Percentiles rank a stretch among this genome's conserved stretches.
Evolutionary conservation across 306 rosid genomes (phyloP).

Genomic region (Sicyos edulis): DNA sequence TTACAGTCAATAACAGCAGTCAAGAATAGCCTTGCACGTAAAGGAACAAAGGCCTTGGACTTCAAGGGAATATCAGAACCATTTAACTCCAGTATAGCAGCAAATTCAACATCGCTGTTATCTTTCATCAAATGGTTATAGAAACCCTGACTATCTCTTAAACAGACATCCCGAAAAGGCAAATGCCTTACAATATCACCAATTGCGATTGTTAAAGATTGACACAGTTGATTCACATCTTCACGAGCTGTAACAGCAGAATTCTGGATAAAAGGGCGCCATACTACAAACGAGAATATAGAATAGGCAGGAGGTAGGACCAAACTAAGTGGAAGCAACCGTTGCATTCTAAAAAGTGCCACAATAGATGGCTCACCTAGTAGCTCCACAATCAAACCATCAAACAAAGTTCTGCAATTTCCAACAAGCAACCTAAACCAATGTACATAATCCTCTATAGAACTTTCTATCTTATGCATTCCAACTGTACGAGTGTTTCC

Average conservation of each 20-base stretch:
- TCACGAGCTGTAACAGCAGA: constrained; percentile 56
- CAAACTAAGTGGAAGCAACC: constrained; percentile 67
- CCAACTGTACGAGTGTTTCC: constrained; percentile 74
- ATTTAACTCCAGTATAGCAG: constrained; percentile 64
- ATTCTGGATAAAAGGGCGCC: constrained; percentile 66
- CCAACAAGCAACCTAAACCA: constrained; percentile 96
- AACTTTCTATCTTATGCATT: constrained; percentile 58
- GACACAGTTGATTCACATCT: constrained; percentile 64
- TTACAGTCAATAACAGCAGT: constrained; percentile 81
- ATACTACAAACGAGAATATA: constrained; percentile 66
- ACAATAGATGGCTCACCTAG: constrained; percentile 73
- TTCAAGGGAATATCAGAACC: constrained; percentile 44
- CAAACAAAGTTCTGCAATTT: constrained; percentile 69
- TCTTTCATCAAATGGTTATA: constrained; percentile 74
- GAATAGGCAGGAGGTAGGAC: constrained; percentile 92
- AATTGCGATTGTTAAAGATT: constrained; percentile 56
- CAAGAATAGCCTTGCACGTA: constrained; percentile 84
- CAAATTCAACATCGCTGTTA: constrained; percentile 76
- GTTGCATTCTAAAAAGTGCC: constrained; percentile 95
- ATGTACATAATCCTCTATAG: constrained; percentile 70
- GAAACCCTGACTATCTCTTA: constrained; percentile 79
- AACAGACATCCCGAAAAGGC: constrained; percentile 88
- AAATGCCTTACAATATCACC: constrained; percentile 72
- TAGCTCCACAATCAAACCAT: constrained; percentile 80
- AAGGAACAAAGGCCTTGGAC: constrained; percentile 85